Evolutionary conservation across 176 grass and related monocot species (phyloP).

Genomic region (Echinochloa phyllopogon): DNA sequence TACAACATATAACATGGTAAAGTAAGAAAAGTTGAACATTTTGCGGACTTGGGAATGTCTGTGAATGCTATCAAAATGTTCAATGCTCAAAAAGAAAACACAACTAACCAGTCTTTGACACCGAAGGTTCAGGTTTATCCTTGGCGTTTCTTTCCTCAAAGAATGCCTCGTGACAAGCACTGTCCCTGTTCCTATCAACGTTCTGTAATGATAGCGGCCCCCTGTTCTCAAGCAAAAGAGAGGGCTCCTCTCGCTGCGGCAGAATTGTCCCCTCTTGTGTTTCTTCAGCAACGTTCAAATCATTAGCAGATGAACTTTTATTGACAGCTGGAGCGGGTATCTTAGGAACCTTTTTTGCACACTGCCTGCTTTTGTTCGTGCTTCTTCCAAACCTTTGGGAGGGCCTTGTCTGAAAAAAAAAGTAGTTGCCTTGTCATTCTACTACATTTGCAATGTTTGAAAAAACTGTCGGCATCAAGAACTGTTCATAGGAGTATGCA

Average conservation of each 20-base stretch:
- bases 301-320: slow-evolving; percentile 5
- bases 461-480: not conserved
- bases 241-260: not conserved
- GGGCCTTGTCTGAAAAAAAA: slow-evolving; percentile 34
- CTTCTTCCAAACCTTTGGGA: slow-evolving; percentile 27
- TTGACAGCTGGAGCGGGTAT: not conserved
- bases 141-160: slow-evolving; percentile 24
- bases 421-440: not conserved
- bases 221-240: slow-evolving; percentile 1
- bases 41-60: too few relatives aligned
- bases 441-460: not conserved
- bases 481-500: not conserved
- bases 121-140: slow-evolving; percentile 14
- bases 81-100: not conserved
- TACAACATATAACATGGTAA: not conserved
- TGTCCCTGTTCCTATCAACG: slow-evolving; percentile 39
- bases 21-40: not conserved
- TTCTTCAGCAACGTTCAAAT: slow-evolving; percentile 29
- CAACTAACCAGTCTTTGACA: slow-evolving; percentile 50
- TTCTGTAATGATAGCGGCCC: slow-evolving; percentile 21
- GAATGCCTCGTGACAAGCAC: slow-evolving; percentile 28
- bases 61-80: not conserved
- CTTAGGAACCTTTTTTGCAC: slow-evolving; percentile 37
- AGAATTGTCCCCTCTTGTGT: not conserved
- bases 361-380: slow-evolving; percentile 30